Base-by-base conservation (phyloP, 495 filamentous ascomycete species). In the Penicillium alfredii region DNA sequence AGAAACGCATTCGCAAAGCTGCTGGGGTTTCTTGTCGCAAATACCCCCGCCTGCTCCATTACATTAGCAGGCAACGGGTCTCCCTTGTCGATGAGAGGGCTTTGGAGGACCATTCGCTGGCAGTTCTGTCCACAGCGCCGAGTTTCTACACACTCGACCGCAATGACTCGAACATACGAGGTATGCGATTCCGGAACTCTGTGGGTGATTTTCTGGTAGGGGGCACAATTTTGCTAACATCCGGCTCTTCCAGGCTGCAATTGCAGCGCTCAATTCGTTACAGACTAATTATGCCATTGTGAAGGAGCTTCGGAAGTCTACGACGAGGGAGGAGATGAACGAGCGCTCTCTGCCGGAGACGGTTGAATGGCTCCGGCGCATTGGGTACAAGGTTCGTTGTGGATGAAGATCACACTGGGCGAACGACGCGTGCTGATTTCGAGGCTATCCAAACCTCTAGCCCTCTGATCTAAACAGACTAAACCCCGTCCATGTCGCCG, bases 201-300 rank as follows among this genome's bases (percentile, higher is more conserved):
- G 20, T 31, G 37, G 12, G 31, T 26, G 30, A 12, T 15, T 15
- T 31, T 30, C 29, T 9, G n/a, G 30, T 23, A 13, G 23, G 30
- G 13, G 16, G 2, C 18, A n/a, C 19, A 30, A 24, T 22, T 16
- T 8, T 36, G 19, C 50, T 51, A 18, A 53, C 17, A 28, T 35
- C 17, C 5, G 3, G 6, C 25, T 4, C 12, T 13, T 26, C 9
- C 30, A 71, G 66, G 86, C 86, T 64, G 92, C 92, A 11, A 77
- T 98, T 40, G 69, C 81, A 35, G 75, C 86, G 16, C 80, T 98
- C 57, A 98, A 98, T 55, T 80, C 86, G 11, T 71, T 95, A 21
- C 92, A 97, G 53, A 85, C 84, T 11, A 94, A 94, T 39, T 88
- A 80, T 57, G 72, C 79, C 26, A 71, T 85, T 29, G 74, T 96